Evolutionary conservation across 2,329 filamentous ascomycete species (phyloP).

Genomic region (Geosmithia flava): DNA sequence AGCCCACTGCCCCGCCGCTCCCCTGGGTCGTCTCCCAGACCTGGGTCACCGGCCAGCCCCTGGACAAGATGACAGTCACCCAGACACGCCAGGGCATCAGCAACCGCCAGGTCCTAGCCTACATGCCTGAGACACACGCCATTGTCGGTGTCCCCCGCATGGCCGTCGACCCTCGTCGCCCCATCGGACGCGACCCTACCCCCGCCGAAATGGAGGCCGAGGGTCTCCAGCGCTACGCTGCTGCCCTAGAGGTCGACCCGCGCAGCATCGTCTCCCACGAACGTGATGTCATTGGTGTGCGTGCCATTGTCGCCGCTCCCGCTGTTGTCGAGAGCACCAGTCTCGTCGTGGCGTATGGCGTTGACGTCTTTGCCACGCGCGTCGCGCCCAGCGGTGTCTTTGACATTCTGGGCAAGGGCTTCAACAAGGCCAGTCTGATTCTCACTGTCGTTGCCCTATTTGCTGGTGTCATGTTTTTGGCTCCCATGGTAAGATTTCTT

Average conservation of each 20-base stretch:
- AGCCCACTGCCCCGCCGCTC: conserved; percentile 40
- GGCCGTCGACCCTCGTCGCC: conserved; percentile 74
- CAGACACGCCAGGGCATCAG: conserved; percentile 89
- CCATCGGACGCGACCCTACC: conserved; percentile 73
- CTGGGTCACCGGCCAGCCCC: conserved; percentile 68
- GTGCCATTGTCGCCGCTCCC: conserved; percentile 60
- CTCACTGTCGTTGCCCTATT: conserved; percentile 72
- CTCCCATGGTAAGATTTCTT: conserved; percentile 61
- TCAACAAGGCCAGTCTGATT: conserved; percentile 80
- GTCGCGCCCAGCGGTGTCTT: conserved; percentile 83
- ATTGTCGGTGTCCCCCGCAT: conserved; percentile 70
- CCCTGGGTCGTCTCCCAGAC: conserved; percentile 72
- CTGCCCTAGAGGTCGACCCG: conserved; percentile 73
- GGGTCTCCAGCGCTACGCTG: conserved; percentile 64
- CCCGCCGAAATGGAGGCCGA: conserved; percentile 66
- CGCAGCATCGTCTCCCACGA: conserved; percentile 70
- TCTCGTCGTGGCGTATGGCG: conserved; percentile 74
- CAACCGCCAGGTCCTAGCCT: conserved; percentile 67
- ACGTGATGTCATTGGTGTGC: conserved; percentile 67
- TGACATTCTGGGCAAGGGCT: conserved; percentile 85
- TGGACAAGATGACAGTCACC: conserved; percentile 70
- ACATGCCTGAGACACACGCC: conserved; percentile 58
- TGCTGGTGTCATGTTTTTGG: conserved; percentile 63
- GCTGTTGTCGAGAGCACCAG: conserved; percentile 86
- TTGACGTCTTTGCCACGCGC: conserved; percentile 80